phyloP scores from a whole-genome alignment of 345 rosid species.

The Psidium friedrichsthalianum region DNA sequence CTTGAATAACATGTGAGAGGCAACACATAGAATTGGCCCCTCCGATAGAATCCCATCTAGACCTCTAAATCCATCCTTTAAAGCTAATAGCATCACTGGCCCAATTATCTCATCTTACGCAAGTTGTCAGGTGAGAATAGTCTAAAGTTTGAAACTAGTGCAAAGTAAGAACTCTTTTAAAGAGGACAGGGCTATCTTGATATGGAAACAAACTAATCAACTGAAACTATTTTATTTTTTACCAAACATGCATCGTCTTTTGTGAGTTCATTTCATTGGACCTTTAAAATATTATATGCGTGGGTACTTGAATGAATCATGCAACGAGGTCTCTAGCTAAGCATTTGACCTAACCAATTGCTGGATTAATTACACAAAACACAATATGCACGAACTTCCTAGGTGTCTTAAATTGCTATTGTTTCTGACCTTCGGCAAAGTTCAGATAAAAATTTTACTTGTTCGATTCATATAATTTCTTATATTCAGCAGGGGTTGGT shows the following conservation, averaged over 20 bases:
- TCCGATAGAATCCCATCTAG: constrained; percentile 62
- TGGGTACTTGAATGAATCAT: neutral
- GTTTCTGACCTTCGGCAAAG: neutral
- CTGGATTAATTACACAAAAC: neutral
- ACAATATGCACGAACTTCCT: neutral
- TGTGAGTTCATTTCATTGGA: neutral
- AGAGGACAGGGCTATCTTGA: neutral
- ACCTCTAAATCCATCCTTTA: constrained; percentile 54
- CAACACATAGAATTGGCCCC: constrained; percentile 67
- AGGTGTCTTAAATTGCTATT: neutral
- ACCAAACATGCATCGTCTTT: neutral
- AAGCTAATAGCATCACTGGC: constrained; percentile 63
- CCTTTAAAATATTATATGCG: neutral
- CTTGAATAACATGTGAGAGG: constrained; percentile 73
- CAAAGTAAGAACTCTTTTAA: neutral
- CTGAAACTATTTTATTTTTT: neutral
- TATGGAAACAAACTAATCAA: neutral
- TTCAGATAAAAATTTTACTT: constrained; percentile 11
- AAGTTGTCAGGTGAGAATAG: neutral
- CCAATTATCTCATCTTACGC: constrained; percentile 7
- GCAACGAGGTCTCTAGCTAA: too few species aligned
- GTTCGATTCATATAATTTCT: constrained; percentile 13
- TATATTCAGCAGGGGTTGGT: constrained; percentile 38
- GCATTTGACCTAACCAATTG: too few species aligned
- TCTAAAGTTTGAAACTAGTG: neutral